Evolutionary conservation across 192 early-diverging fungal genomes (phyloP).

Genomic region (Coemansia guatemalensis): DNA sequence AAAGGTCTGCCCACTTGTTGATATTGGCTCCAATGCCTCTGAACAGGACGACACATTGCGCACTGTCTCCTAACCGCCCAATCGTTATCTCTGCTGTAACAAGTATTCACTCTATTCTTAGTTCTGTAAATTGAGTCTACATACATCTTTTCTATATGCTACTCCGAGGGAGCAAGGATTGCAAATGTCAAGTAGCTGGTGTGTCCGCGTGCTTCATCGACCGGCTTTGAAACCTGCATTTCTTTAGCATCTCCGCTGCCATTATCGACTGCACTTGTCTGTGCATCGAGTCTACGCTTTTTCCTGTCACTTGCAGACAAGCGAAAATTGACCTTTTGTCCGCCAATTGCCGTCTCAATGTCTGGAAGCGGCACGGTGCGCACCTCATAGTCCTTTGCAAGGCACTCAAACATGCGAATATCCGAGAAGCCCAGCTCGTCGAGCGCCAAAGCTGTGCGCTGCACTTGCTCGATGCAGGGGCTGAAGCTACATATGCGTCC

Average conservation of each 20-base stretch:
- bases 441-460: constrained; percentile 72
- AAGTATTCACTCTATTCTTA: not conserved
- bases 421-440: constrained; percentile 85
- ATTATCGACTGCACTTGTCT: not conserved
- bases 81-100: not conserved
- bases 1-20: not conserved
- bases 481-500: constrained; percentile 94
- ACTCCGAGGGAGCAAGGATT: constrained; percentile 30
- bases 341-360: constrained; percentile 64
- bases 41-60: not conserved
- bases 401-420: constrained; percentile 92
- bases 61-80: not conserved
- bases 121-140: not conserved
- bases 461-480: constrained; percentile 96
- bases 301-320: constrained; percentile 23
- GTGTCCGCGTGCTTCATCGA: constrained; percentile 69
- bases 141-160: not conserved
- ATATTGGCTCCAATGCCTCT: not conserved
- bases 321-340: constrained; percentile 40
- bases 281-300: constrained; percentile 34
- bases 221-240: constrained; percentile 64
- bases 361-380: constrained; percentile 61
- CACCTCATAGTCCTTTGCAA: constrained; percentile 78
- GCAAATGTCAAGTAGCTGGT: constrained; percentile 97
- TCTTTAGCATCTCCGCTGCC: constrained; percentile 12